phyloP scores from a whole-genome alignment of 768 basidiomycete genomes.

The Krasilnikovozyma curviuscula region DNA sequence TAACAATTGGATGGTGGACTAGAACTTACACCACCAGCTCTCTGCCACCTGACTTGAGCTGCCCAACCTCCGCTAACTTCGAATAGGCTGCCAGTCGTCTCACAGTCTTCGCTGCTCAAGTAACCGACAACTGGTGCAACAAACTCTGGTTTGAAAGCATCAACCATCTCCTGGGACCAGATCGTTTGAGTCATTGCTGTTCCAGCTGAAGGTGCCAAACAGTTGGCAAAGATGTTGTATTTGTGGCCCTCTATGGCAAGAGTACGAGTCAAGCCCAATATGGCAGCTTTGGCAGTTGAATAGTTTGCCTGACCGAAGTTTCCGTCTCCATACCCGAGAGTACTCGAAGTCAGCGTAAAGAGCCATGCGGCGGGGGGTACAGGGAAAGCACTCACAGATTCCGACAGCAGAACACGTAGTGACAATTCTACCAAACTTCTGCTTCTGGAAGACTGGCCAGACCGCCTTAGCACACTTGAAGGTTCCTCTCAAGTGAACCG shows the following conservation, averaged over 20 bases:
- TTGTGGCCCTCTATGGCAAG: slow-evolving; percentile 80
- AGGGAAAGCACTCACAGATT: slow-evolving; percentile 43
- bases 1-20: not conserved
- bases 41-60: slow-evolving; percentile 81
- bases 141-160: slow-evolving; percentile 50
- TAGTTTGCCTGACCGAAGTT: slow-evolving; percentile 41
- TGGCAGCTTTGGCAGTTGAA: slow-evolving; percentile 77
- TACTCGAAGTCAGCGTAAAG: too few species aligned
- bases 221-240: slow-evolving; percentile 76
- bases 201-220: slow-evolving; percentile 68
- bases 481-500: slow-evolving; percentile 73
- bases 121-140: slow-evolving; percentile 86
- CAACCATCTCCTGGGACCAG: slow-evolving; percentile 24
- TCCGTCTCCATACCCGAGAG: too few species aligned
- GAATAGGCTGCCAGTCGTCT: slow-evolving; percentile 54
- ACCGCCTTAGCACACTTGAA: slow-evolving; percentile 89
- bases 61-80: slow-evolving; percentile 84
- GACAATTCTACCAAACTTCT: slow-evolving; percentile 86
- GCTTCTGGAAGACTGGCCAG: slow-evolving; percentile 92
- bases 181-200: slow-evolving; percentile 74
- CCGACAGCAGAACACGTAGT: slow-evolving; percentile 87
- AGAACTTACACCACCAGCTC: slow-evolving; percentile 54
- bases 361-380: not conserved
- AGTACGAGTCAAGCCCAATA: slow-evolving; percentile 73
- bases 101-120: slow-evolving; percentile 61